Conservation (phyloP, 2,329 filamentous ascomycete genomes). For the Fusarium sacchari region DNA sequence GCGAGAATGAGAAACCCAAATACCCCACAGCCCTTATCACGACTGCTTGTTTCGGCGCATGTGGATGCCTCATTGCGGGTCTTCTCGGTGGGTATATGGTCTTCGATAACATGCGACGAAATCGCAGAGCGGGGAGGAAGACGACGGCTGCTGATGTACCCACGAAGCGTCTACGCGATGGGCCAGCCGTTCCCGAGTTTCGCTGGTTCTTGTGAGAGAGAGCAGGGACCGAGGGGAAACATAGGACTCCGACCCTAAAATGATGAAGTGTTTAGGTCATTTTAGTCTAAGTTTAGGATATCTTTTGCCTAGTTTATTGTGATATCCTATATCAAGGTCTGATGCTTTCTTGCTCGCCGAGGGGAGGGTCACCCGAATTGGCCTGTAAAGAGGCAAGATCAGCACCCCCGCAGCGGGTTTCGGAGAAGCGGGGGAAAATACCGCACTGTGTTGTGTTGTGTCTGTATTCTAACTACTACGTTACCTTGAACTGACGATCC, state of each 20-base stretch:
- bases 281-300: not conserved
- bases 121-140: slow-evolving; percentile 6
- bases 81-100: slow-evolving; percentile 70
- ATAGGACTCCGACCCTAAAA: too few species aligned
- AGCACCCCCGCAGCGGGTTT: not conserved
- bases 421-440: not conserved
- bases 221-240: too few species aligned
- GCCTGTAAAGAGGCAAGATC: not conserved
- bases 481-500: not conserved
- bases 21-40: slow-evolving; percentile 74
- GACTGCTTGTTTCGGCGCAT: slow-evolving; percentile 71
- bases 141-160: slow-evolving; percentile 8
- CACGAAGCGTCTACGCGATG: not conserved
- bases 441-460: slow-evolving; percentile 14
- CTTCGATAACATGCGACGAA: slow-evolving; percentile 52
- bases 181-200: slow-evolving; percentile 13
- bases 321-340: not conserved
- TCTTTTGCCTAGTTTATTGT: not conserved
- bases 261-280: too few species aligned
- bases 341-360: not conserved
- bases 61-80: slow-evolving; percentile 65
- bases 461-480: not conserved
- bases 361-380: rapidly evolving
- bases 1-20: slow-evolving; percentile 69
- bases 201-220: slow-evolving; percentile 11